Evolutionary conservation across 2,329 filamentous ascomycete genomes (phyloP).

Genomic region (Calycina marina): DNA sequence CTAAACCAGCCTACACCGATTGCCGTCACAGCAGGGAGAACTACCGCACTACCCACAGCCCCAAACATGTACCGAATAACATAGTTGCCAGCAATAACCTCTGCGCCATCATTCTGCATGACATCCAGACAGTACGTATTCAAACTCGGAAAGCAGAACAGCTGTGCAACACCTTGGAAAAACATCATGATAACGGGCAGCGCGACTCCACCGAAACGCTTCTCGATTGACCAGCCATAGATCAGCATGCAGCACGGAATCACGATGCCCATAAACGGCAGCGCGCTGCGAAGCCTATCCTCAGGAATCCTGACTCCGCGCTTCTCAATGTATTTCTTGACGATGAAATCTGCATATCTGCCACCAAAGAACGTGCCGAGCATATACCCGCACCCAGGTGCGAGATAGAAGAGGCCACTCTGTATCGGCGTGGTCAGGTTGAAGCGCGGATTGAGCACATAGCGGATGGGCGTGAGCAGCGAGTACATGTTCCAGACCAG

Average conservation of each 20-base stretch:
- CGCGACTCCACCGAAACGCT: constrained; percentile 34
- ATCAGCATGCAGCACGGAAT: constrained; percentile 51
- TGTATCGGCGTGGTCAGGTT: constrained; percentile 49
- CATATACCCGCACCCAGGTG: constrained; percentile 56
- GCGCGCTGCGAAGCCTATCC: constrained; percentile 46
- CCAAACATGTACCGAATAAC: constrained; percentile 64
- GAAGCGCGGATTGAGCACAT: constrained; percentile 62
- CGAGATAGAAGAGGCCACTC: constrained; percentile 59
- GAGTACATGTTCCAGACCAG: constrained; percentile 67
- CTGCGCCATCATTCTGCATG: constrained; percentile 54
- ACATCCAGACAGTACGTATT: constrained; percentile 77
- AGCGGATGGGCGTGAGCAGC: constrained; percentile 54
- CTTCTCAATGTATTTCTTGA: constrained; percentile 45
- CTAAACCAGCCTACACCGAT: constrained; percentile 75
- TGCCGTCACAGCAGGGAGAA: constrained; percentile 56
- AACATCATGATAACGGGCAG: constrained; percentile 62
- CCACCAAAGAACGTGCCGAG: constrained; percentile 59
- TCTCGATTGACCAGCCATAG: constrained; percentile 48
- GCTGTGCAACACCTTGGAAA: constrained; percentile 56
- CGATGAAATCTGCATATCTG: constrained; percentile 50
- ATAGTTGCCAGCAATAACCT: constrained; percentile 72
- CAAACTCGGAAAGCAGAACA: constrained; percentile 61
- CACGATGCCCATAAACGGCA: constrained; percentile 40
- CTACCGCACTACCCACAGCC: constrained; percentile 53
- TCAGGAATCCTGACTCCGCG: constrained; percentile 47